phyloP scores from a whole-genome alignment of 2,329 filamentous ascomycete genomes.

The Simplicillium sp. region DNA sequence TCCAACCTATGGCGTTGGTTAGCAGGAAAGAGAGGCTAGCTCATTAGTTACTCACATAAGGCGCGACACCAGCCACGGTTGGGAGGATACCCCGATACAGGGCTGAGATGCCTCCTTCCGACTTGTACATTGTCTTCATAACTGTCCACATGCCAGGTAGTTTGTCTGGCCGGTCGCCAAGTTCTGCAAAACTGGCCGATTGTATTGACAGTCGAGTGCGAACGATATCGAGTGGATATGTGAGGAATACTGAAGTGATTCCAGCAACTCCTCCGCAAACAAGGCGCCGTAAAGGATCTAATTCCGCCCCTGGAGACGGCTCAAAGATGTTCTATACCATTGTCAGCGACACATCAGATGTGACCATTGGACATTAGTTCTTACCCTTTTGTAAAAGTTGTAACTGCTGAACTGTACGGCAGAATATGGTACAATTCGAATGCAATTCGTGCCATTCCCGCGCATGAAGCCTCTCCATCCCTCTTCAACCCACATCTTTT shows the following conservation, averaged over 20 bases:
- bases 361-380: slow-evolving; percentile 22
- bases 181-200: slow-evolving; percentile 82
- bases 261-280: slow-evolving; percentile 87
- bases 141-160: slow-evolving; percentile 91
- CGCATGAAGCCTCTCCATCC: slow-evolving; percentile 97
- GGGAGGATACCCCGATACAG: slow-evolving; percentile 93
- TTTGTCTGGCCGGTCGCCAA: slow-evolving; percentile 54
- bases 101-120: slow-evolving; percentile 74
- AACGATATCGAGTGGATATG: slow-evolving; percentile 96
- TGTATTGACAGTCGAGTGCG: slow-evolving; percentile 94
- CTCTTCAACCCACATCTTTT: slow-evolving; percentile 95
- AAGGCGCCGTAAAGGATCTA: slow-evolving; percentile 66
- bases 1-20: slow-evolving; percentile 55
- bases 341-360: slow-evolving; percentile 2
- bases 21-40: slow-evolving; percentile 3
- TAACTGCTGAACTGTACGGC: slow-evolving; percentile 98
- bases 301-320: slow-evolving; percentile 59
- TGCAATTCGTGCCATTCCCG: slow-evolving; percentile 96
- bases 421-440: slow-evolving; percentile 95
- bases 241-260: slow-evolving; percentile 89
- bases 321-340: slow-evolving; percentile 60
- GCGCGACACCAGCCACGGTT: slow-evolving; percentile 89
- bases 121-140: slow-evolving; percentile 75
- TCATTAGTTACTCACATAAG: slow-evolving; percentile 54
- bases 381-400: slow-evolving; percentile 89